Percentiles rank a stretch among this genome's conserved stretches.
phyloP scores from a whole-genome alignment of 176 grass and related monocot genomes.

The Oryza rufipogon region DNA sequence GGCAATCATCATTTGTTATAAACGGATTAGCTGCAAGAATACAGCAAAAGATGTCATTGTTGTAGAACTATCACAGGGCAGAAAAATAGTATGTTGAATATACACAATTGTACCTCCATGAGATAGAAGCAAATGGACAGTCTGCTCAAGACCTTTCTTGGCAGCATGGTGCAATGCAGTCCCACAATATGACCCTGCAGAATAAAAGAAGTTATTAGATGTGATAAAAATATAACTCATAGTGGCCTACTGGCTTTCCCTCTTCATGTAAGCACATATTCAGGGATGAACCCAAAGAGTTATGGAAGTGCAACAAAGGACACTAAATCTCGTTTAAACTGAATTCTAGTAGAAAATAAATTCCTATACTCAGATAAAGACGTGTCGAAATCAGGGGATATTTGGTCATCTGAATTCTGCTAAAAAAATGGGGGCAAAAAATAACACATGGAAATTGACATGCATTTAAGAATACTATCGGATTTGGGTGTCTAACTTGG shows the following conservation, averaged over 20 bases:
- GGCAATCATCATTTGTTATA: conserved; percentile 87
- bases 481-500: not conserved
- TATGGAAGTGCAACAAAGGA: not conserved
- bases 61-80: not conserved
- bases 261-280: conserved; percentile 1
- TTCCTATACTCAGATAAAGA: not conserved
- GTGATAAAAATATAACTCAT: not conserved
- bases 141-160: conserved; percentile 78
- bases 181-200: conserved; percentile 65
- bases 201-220: not conserved
- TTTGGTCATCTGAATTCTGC: not conserved
- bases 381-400: not conserved
- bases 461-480: not conserved
- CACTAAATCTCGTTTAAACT: not conserved
- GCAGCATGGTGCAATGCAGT: conserved; percentile 98
- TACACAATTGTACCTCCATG: conserved; percentile 62
- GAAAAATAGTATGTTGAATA: not conserved
- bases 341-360: not conserved
- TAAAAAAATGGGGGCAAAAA: not conserved
- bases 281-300: not conserved
- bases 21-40: conserved; percentile 77
- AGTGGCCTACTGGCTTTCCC: not conserved
- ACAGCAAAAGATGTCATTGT: conserved; percentile 9
- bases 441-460: not conserved
- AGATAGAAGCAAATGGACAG: conserved; percentile 81